Conservation (phyloP, 345 rosid genomes). For the Camelina neglecta region DNA sequence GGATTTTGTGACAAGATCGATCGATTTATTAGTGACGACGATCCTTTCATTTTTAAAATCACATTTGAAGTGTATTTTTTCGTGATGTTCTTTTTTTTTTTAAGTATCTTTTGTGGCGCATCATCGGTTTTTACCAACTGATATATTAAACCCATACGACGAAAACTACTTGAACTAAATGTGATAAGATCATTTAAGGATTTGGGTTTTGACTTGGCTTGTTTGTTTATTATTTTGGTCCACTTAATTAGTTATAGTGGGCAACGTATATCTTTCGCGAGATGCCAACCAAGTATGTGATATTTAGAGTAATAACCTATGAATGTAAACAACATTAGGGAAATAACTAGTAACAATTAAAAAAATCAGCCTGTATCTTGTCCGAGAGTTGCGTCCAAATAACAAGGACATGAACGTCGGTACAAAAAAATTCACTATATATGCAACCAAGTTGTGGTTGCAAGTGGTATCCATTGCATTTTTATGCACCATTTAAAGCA, state of each 20-base stretch:
- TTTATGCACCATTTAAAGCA: slow-evolving; percentile 4
- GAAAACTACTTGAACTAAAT: too few relatives aligned
- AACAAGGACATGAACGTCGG: not conserved
- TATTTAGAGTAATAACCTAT: slow-evolving; percentile 1
- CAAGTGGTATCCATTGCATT: slow-evolving; percentile 22
- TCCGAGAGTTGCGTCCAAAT: not conserved
- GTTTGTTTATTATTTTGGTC: not conserved
- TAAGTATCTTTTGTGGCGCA: too few relatives aligned
- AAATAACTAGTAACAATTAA: not conserved
- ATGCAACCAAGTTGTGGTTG: slow-evolving; percentile 1
- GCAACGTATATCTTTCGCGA: not conserved
- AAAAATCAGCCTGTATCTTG: not conserved
- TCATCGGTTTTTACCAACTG: too few relatives aligned
- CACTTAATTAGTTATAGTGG: slow-evolving; percentile 7
- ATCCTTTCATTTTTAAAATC: too few relatives aligned
- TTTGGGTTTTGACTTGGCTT: not conserved
- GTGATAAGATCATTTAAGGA: not conserved
- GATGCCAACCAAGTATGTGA: slow-evolving; percentile 21
- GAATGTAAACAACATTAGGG: not conserved
- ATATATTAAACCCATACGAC: too few relatives aligned
- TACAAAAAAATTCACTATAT: slow-evolving; percentile 5
- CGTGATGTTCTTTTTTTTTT: too few relatives aligned
- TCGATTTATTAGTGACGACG: too few relatives aligned
- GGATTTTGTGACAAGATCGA: too few relatives aligned
- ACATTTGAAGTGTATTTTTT: too few relatives aligned